A percentile compares a stretch with the other conserved stretches of the same genome.
These are phyloP conservation scores for Suillus decipiens DNA, from an alignment of 768 basidiomycete species.

Conservation along the genomic window DNA sequence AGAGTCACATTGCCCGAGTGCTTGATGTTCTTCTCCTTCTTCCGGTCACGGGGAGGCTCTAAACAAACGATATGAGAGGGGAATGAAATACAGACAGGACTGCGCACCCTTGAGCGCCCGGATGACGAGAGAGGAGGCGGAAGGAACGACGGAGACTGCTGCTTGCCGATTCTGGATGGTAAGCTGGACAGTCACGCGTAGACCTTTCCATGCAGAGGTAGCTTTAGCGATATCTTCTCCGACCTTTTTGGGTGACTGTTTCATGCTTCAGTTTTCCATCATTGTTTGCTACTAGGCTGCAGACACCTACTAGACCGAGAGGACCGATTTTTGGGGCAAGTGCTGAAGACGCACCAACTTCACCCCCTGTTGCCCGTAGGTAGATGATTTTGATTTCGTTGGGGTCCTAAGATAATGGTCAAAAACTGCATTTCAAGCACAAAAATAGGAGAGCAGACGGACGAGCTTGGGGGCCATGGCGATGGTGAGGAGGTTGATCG, in stretches of 20 bases:
- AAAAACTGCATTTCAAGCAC: neutral
- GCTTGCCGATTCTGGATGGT: constrained; percentile 99
- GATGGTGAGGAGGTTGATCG: constrained; percentile 30
- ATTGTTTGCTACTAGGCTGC: constrained; percentile 4
- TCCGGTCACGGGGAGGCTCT: constrained; percentile 99
- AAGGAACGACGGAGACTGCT: constrained; percentile 92
- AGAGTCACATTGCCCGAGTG: constrained; percentile 92
- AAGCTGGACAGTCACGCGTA: constrained; percentile 97
- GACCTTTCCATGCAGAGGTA: constrained; percentile 97
- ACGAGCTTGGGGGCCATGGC: constrained; percentile 82
- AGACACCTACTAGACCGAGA: constrained; percentile 86
- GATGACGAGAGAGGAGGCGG: constrained; percentile 97
- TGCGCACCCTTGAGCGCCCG: constrained; percentile 93
- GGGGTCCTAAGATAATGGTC: constrained; percentile 69
- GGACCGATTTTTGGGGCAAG: constrained; percentile 99
- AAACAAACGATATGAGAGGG: constrained; percentile 16
- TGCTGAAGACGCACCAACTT: constrained; percentile 98
- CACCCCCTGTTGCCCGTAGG: constrained; percentile 97
- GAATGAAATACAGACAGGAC: neutral
- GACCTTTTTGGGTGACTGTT: constrained; percentile 98
- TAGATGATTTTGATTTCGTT: constrained; percentile 99
- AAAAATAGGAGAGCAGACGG: constrained; percentile 24
- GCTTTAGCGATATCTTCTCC: constrained; percentile 99
- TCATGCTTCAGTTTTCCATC: constrained; percentile 17
- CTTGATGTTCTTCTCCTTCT: constrained; percentile 99